Evolutionary conservation across 495 filamentous ascomycete species (phyloP).

Genomic region (Neurospora africana): DNA sequence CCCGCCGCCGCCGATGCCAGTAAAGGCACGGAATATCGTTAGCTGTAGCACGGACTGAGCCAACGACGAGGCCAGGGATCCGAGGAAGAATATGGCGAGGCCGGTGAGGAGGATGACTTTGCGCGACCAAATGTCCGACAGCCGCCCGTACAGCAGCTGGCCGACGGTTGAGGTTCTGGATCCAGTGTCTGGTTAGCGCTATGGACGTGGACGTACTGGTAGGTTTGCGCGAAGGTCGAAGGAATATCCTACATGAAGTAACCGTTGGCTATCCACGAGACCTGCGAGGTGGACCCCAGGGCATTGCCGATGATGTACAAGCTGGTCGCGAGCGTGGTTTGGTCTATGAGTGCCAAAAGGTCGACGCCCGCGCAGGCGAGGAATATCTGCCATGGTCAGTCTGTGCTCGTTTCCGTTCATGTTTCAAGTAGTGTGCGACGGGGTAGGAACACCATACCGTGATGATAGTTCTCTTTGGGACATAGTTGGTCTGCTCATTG

Average conservation of each 20-base stretch:
- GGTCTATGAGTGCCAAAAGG: slow-evolving; percentile 43
- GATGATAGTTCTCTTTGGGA: slow-evolving; percentile 39
- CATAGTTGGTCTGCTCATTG: slow-evolving; percentile 48
- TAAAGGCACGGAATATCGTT: slow-evolving; percentile 54
- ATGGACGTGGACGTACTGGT: background rate
- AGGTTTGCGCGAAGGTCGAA: background rate
- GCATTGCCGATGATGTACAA: slow-evolving; percentile 41
- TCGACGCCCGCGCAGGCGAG: slow-evolving; percentile 47
- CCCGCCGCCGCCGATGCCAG: slow-evolving; percentile 70
- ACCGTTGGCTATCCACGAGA: slow-evolving; percentile 44
- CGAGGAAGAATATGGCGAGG: slow-evolving; percentile 43
- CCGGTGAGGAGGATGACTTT: slow-evolving; percentile 42
- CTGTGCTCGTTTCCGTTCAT: background rate
- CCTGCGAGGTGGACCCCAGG: slow-evolving; percentile 35
- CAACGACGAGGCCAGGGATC: slow-evolving; percentile 42
- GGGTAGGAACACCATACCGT: slow-evolving; percentile 23
- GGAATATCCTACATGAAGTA: slow-evolving; percentile 39
- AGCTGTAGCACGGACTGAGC: slow-evolving; percentile 41
- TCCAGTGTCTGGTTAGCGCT: background rate
- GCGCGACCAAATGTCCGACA: slow-evolving; percentile 49
- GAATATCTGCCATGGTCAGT: slow-evolving; percentile 34
- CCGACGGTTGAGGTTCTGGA: slow-evolving; percentile 43
- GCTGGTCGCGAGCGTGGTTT: slow-evolving; percentile 43
- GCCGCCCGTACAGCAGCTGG: slow-evolving; percentile 43
- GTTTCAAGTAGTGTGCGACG: background rate